Conservation (phyloP, 148 eudicot genomes). For the Persicaria maculosa region DNA sequence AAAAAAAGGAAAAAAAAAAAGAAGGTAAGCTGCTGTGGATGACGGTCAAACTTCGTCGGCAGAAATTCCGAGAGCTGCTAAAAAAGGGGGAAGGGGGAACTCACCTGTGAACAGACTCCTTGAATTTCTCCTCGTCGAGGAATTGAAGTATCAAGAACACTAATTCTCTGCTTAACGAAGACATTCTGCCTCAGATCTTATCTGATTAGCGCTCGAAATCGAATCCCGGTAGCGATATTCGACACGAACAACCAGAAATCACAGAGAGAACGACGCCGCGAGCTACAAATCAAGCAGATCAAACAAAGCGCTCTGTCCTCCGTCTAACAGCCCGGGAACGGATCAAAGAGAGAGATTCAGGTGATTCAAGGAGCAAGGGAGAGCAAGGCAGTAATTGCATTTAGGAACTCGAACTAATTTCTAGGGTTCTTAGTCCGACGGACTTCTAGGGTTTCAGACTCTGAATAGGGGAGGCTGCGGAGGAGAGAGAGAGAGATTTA, state of each 20-base stretch:
- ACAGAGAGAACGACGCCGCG: too few relatives aligned
- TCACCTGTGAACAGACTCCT: conserved; percentile 77
- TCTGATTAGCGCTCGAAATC: too few relatives aligned
- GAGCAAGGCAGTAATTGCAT: conserved; percentile 8
- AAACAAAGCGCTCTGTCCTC: too few relatives aligned
- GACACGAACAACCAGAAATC: too few relatives aligned
- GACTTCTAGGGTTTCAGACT: conserved; percentile 48
- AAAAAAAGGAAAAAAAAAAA: too few relatives aligned
- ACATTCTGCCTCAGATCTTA: conserved; percentile 26
- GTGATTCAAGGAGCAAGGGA: not conserved
- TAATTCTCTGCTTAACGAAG: conserved; percentile 82
- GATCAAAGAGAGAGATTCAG: conserved; percentile 8
- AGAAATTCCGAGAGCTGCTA: too few relatives aligned
- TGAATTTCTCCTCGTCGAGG: conserved; percentile 90
- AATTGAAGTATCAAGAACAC: conserved; percentile 87
- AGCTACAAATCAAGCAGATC: too few relatives aligned
- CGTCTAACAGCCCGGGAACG: not conserved
- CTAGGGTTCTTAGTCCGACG: conserved; percentile 18
- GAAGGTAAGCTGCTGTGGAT: not conserved
- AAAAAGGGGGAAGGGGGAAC: not conserved
- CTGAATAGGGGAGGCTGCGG: conserved; percentile 27
- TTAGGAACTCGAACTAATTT: not conserved
- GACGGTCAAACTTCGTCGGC: too few relatives aligned
- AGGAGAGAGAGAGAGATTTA: not conserved
- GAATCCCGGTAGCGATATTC: too few relatives aligned